Base-by-base conservation (phyloP, 805 yeast genomes). In the Pichia deserticola region DNA sequence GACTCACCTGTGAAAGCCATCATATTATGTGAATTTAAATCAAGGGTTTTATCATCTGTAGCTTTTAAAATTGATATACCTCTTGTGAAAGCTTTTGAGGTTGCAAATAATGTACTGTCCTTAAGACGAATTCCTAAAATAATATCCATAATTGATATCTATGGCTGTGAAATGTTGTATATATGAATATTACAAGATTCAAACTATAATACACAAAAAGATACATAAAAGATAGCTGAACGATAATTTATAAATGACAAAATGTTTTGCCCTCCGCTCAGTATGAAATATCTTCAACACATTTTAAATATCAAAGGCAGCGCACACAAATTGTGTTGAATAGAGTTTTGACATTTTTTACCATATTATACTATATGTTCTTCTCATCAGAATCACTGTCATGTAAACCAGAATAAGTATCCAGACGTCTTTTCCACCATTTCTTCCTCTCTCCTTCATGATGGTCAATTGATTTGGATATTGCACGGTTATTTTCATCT, bases 1-100 rank as follows among this genome's bases (percentile, higher is more conserved):
- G 97, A 78, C 66, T 93, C 99, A 50, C 99, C 99, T 1, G 95
- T 84, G 71, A 72, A 90, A 40, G 97, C 96, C 72, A 93, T 76
- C 58, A 90, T 71, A 48, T 86, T 78, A 64, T 85, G 92, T 37
- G 81, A 76, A 58, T 87, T 87, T 59, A 92, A 74, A 33, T 67
- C 69, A 56, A 90, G 72, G 9, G 95, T 87, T 70, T 89, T 89
- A 68, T 84, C 89, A 67, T 89, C 97, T 44, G 77, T 74, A 47
- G 79, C 81, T 62, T 87, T 87, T 57, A 89, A 70, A 45, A 89
- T 78, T 12, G 95, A 84, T 49, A 89, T 85, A 50, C 97, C 96
- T 58, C 99, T 79, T 9, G 96, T 87, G 51, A 84, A 87, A 5
- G 97, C 96, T 66, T 85, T 88, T 10, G 97, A 89, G n/a, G 98